Percentiles rank a stretch among this genome's conserved stretches.
These are phyloP conservation scores for Pleurostoma richardsiae DNA, from an alignment of 2,329 filamentous ascomycete genomes.

Conservation along the genomic window DNA sequence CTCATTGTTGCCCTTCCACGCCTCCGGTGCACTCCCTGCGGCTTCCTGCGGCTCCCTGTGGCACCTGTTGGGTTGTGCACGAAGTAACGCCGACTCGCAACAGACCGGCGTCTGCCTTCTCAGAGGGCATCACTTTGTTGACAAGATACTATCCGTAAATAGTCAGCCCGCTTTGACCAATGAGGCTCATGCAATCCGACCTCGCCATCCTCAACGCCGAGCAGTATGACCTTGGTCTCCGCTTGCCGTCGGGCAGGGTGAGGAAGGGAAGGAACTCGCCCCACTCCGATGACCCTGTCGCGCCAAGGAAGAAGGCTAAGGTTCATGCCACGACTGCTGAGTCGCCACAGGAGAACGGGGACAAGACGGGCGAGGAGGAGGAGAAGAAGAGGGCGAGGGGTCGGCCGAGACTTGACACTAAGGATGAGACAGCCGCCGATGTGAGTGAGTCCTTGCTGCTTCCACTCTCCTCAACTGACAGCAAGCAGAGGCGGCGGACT, in stretches of 20 bases:
- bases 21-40: too few species aligned
- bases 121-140: too few species aligned
- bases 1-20: too few species aligned
- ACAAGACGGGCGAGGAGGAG: conserved; percentile 31
- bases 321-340: background rate
- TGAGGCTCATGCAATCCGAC: conserved; percentile 24
- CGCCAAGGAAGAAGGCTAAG: conserved; percentile 9
- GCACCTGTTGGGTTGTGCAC: too few species aligned
- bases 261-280: conserved; percentile 15
- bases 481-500: conserved; percentile 66
- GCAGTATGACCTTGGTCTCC: conserved; percentile 32
- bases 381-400: conserved; percentile 62
- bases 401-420: conserved; percentile 69
- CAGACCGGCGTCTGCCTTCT: too few species aligned
- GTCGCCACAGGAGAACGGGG: conserved; percentile 1
- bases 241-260: conserved; percentile 20
- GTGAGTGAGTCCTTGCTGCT: conserved; percentile 45
- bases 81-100: too few species aligned
- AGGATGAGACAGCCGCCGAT: conserved; percentile 72
- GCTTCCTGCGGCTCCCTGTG: too few species aligned
- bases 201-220: conserved; percentile 42
- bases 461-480: conserved; percentile 5
- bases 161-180: background rate
- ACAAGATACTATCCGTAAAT: too few species aligned
- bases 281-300: conserved; percentile 11